Conservation (phyloP, 1,284 basidiomycete species). For the Ganoderma meredithae region DNA sequence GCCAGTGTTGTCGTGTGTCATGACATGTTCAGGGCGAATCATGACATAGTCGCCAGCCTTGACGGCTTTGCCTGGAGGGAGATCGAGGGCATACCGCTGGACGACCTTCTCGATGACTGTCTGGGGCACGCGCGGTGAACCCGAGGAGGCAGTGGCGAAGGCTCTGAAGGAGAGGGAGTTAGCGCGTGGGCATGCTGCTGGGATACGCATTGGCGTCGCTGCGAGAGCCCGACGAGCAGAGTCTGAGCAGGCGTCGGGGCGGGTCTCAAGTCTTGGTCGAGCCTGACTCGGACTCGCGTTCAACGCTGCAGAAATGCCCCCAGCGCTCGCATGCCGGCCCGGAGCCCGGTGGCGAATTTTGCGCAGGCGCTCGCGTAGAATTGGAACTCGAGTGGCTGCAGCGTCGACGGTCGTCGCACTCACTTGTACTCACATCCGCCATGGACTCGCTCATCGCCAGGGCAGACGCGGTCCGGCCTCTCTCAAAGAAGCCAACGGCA, state of each 20-base stretch:
- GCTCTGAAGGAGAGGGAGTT: constrained; percentile 32
- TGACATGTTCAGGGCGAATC: constrained; percentile 97
- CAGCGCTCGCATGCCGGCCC: not conserved
- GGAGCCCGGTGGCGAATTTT: not conserved
- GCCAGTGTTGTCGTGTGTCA: constrained; percentile 98
- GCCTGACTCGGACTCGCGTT: too few species aligned
- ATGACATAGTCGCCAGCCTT: constrained; percentile 99
- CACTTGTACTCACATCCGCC: not conserved
- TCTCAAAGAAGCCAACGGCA: constrained; percentile 55
- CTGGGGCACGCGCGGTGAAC: constrained; percentile 62
- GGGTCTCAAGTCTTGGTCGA: too few species aligned
- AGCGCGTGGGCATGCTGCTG: constrained; percentile 8
- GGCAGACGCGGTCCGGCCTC: constrained; percentile 65
- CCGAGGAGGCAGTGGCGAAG: constrained; percentile 46
- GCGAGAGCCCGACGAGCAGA: not conserved
- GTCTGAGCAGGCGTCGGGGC: not conserved
- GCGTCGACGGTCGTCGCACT: too few species aligned
- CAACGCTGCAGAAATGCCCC: too few species aligned
- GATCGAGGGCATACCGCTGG: constrained; percentile 93
- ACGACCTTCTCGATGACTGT: constrained; percentile 98
- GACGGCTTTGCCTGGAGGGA: constrained; percentile 79
- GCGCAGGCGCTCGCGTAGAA: not conserved
- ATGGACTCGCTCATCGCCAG: constrained; percentile 81
- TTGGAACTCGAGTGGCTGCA: too few species aligned
- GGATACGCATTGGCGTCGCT: constrained; percentile 22